Base-by-base conservation (phyloP, 1,284 basidiomycete genomes). In the Thecaphora frezii region DNA sequence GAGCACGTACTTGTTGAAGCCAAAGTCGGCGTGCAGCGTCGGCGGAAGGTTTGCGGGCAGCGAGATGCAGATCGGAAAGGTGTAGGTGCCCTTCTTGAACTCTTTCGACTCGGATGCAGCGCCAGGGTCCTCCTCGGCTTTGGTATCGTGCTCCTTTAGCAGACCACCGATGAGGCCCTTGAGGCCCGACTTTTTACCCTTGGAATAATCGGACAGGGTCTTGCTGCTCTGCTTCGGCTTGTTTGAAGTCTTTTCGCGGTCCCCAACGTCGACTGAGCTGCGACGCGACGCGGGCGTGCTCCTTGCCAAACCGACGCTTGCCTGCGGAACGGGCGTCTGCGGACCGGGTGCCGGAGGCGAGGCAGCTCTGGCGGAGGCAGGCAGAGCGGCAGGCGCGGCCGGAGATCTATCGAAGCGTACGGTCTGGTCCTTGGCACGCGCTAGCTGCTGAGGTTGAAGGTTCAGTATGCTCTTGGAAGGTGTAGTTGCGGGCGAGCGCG, bases 61-160 rank as follows among this genome's bases (percentile, higher is more conserved):
- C 4, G 87, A 83, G 78, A 97, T 91, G 19, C 89, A 90, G 71
- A 98, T 90, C 1, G 93, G 93, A 79, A 93, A 98, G 40, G 89
- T 92, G 79, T 97, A 97, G 5, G 87, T 88, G 33, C 92, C 92
- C 82, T 89, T 88, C 66, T 88, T 86, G 80, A 97, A 94, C 79
- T 96, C 89, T 71, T 89, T 89, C 89, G 91, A 97, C 13, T 87
- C 86, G 42, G 81, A 80, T 8, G 33, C 21, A 5, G 23, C 37
- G 5, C 59, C 38, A 21, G 40, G 43, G 0, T 54, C 42, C 5
- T 65, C 58, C 28, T 56, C 51, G 4, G 30, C 24, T 25, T 56
- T 62, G 42, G 44, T n/a, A 1, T 69, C 60, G 26, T 61, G 59
- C 42, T 66, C 58, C 33, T 66, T 66, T 49, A 58, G 59, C 12